Evolutionary conservation across 2,329 filamentous ascomycete genomes (phyloP).

Genomic region (Colletotrichum musicola): DNA sequence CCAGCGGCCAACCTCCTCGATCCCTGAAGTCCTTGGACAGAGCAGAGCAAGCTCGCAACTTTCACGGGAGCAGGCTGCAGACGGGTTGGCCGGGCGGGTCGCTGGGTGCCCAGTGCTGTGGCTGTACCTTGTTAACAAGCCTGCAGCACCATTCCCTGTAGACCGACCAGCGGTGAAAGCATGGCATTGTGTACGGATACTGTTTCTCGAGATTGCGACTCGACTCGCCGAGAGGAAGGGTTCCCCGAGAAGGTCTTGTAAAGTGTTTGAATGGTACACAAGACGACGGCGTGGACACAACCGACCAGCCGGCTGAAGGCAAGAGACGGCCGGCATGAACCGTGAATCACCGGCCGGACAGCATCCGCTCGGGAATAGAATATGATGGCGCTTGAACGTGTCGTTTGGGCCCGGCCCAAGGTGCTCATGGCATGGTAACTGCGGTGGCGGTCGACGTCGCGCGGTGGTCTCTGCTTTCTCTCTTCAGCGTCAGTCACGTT

Average conservation of each 20-base stretch:
- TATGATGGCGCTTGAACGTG: no score
- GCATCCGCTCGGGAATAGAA: no score
- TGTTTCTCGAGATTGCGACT: conserved; percentile 21
- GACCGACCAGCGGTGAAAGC: not conserved
- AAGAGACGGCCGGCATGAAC: not conserved
- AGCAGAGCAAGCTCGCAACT: conserved; percentile 5
- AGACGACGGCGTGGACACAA: not conserved
- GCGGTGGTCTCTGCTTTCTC: not conserved
- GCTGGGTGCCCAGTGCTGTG: conserved; percentile 18
- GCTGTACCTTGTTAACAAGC: conserved; percentile 1
- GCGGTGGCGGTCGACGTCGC: not conserved
- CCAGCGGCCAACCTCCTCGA: conserved; percentile 16
- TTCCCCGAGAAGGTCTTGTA: not conserved
- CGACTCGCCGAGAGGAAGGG: not conserved
- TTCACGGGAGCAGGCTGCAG: not conserved
- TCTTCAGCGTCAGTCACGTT: conserved; percentile 7
- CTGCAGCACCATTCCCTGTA: not conserved
- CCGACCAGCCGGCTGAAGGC: not conserved
- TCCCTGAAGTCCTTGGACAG: conserved; percentile 9
- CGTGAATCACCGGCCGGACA: not conserved
- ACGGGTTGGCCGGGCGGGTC: conserved; percentile 6
- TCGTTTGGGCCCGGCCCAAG: no score
- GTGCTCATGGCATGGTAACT: no score
- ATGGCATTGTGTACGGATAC: conserved; percentile 8
- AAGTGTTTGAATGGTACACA: not conserved